A percentile compares a stretch with the other conserved stretches of the same genome.
These are phyloP conservation scores for Quercus cerris DNA, from an alignment of 306 rosid genomes.

Conservation along the genomic window DNA sequence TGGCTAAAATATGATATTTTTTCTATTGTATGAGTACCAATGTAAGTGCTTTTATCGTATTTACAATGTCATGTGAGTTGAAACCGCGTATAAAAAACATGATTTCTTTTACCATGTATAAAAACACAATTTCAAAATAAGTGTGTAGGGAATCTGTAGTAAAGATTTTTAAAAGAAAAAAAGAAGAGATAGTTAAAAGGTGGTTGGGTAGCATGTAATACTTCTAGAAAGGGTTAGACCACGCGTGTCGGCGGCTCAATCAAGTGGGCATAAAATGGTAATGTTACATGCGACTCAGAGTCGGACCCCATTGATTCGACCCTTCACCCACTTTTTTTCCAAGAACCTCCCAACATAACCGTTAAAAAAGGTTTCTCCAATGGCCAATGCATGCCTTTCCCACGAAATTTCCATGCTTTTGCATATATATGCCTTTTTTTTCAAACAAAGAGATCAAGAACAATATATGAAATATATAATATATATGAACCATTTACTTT, in stretches of 20 bases:
- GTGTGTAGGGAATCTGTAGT: no score
- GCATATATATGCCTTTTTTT: constrained; percentile 15
- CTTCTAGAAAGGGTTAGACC: constrained; percentile 1
- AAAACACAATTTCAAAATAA: no score
- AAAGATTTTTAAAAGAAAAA: no score
- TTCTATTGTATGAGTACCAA: no score
- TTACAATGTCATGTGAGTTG: no score
- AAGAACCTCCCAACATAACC: not conserved
- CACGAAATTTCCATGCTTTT: constrained; percentile 29
- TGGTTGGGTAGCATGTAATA: not conserved
- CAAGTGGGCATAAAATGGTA: not conserved
- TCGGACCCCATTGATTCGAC: constrained; percentile 3
- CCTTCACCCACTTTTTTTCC: not conserved
- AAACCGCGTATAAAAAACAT: no score
- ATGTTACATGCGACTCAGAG: not conserved
- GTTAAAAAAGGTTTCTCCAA: constrained; percentile 13
- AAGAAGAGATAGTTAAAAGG: not conserved
- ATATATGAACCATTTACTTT: not conserved
- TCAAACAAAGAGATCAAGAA: not conserved
- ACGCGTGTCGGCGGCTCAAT: constrained; percentile 20
- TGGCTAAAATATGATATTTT: no score
- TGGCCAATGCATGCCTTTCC: constrained; percentile 29
- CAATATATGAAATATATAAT: not conserved
- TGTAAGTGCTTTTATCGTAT: no score
- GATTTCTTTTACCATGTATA: no score